Base-by-base conservation (phyloP, 2,329 filamentous ascomycete genomes). In the Volutella citrinella region DNA sequence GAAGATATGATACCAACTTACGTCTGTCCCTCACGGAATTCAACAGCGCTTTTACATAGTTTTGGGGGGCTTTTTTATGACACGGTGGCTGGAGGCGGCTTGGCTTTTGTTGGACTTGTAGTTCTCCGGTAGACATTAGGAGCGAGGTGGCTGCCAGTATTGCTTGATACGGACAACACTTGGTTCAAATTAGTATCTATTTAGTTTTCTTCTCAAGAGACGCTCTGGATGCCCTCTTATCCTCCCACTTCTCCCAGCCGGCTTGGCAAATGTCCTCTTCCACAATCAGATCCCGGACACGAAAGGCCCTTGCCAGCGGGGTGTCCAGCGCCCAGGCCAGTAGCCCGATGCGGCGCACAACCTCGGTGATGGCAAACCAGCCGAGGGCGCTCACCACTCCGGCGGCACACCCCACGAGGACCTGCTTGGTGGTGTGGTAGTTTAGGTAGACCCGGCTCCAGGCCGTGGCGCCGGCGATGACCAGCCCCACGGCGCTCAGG, bases 191-290 rank as follows among this genome's bases (percentile, higher is more conserved):
- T n/a, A n/a, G 44, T 9, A 19, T 42, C 38, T 58, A 64, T 37
- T 56, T 63, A 23, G 52, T 57, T 43, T 58, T 65, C 19, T 51
- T 51, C 34, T 47, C 47, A 8, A 20, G 21, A 36, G 55, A 52
- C 33, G 48, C 41, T 12, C 49, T 56, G 17, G 60, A 61, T 23
- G 51, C 52, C 48, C 66, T 68, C 48, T 54, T 64, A 30, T 70
- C 68, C 60, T 91, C 82, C 88, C 90, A 97, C 57, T 86, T 83
- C 64, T 90, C 87, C 91, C 91, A 98, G 3, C 93, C 93, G 25
- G 89, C 84, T 66, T 95, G 88, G 20, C 83, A 83, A 49, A 95
- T 64, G 62, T 97, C 91, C 64, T 97, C 91, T 57, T 84, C 83
- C 7, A 94, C 72, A 10, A 94, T 80, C 43, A 98, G 65, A 61